phyloP scores from a whole-genome alignment of 495 filamentous ascomycete species.

The Corynascus novoguineensis region DNA sequence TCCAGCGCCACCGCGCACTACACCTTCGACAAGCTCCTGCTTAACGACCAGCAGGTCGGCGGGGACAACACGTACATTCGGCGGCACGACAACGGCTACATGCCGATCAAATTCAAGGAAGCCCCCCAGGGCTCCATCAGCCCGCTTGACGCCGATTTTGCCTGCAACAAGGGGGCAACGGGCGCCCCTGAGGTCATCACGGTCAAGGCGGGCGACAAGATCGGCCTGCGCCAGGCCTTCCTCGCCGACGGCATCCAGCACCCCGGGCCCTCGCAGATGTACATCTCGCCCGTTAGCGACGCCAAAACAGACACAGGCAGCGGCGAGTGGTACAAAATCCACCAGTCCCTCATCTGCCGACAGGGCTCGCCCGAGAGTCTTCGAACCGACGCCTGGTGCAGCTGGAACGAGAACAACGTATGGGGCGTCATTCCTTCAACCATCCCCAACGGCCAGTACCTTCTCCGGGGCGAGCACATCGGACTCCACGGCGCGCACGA shows the following conservation, averaged over 20 bases:
- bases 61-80: slow-evolving; percentile 2
- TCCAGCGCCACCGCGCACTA: slow-evolving; percentile 1
- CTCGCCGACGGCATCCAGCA: not conserved
- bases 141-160: slow-evolving; percentile 1
- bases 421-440: not conserved
- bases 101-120: slow-evolving; percentile 3
- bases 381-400: slow-evolving; percentile 1
- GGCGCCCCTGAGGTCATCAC: slow-evolving; percentile 2
- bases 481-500: not conserved
- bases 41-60: slow-evolving; percentile 2
- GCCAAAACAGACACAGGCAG: not conserved
- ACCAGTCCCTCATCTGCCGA: slow-evolving; percentile 1
- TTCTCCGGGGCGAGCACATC: slow-evolving; percentile 1
- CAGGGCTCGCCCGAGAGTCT: not conserved
- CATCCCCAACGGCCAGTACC: slow-evolving; percentile 6
- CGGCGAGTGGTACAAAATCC: slow-evolving; percentile 7
- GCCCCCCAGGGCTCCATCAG: not conserved
- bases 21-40: slow-evolving; percentile 3
- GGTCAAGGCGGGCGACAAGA: slow-evolving; percentile 1
- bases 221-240: slow-evolving; percentile 1
- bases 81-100: slow-evolving; percentile 1
- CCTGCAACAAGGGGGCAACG: slow-evolving; percentile 3
- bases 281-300: slow-evolving; percentile 1
- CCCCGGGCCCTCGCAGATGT: not conserved
- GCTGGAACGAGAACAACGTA: not conserved